phyloP scores from a whole-genome alignment of 1,284 basidiomycete genomes.

The Ganoderma multipileum region DNA sequence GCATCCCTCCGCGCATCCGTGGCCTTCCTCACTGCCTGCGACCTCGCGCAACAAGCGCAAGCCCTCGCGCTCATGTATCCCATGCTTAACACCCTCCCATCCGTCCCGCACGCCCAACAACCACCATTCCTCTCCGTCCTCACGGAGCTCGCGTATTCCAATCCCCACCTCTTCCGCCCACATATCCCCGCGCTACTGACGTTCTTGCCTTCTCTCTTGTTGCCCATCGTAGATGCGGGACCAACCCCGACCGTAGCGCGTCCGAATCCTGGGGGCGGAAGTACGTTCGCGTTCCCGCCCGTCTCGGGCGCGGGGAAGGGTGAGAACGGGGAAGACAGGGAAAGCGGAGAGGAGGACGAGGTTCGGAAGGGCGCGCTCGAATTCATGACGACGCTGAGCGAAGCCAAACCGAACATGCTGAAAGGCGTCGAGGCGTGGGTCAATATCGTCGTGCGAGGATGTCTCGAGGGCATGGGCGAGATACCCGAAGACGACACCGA shows the following conservation, averaged over 20 bases:
- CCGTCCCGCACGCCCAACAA: conserved; percentile 58
- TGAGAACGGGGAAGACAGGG: conserved; percentile 35
- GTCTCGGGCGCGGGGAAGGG: conserved; percentile 24
- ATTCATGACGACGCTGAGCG: conserved; percentile 78
- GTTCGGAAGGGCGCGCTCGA: conserved; percentile 72
- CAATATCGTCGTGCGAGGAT: conserved; percentile 68
- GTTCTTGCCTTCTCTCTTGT: conserved; percentile 70
- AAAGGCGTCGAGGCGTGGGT: conserved; percentile 72
- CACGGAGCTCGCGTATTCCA: conserved; percentile 72
- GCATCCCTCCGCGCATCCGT: conserved; percentile 68
- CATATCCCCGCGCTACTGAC: conserved; percentile 68
- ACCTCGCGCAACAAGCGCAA: conserved; percentile 61
- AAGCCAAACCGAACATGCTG: conserved; percentile 74
- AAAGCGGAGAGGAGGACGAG: conserved; percentile 59
- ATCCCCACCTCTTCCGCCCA: conserved; percentile 71
- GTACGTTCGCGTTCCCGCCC: conserved; percentile 64
- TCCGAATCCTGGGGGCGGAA: conserved; percentile 58
- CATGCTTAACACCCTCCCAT: conserved; percentile 71
- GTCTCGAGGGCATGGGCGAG: conserved; percentile 83
- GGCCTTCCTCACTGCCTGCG: conserved; percentile 65
- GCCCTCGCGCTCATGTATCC: conserved; percentile 64
- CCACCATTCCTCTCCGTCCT: conserved; percentile 73
- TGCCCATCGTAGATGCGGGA: conserved; percentile 69
- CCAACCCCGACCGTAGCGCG: conserved; percentile 76
- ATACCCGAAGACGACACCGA: conserved; percentile 66